phyloP scores from a whole-genome alignment of 2,329 filamentous ascomycete species.

The Aspergillus sp. region DNA sequence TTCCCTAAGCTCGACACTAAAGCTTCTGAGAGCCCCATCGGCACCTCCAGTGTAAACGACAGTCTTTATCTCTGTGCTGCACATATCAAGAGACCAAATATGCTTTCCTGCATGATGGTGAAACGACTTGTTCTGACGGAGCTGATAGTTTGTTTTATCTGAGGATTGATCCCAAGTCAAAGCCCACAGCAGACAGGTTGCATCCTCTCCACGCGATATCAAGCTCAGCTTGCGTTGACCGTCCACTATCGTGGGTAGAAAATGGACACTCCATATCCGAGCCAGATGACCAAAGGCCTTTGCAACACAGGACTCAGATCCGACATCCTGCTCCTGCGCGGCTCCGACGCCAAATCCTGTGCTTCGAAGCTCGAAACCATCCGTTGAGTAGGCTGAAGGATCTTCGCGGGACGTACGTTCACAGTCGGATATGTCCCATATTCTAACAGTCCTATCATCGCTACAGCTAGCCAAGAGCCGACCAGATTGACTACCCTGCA shows the following conservation, averaged over 20 bases:
- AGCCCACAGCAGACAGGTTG: conserved; percentile 69
- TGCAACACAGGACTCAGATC: conserved; percentile 53
- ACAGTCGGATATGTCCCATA: conserved; percentile 75
- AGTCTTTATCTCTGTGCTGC: conserved; percentile 23
- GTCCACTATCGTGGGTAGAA: conserved; percentile 42
- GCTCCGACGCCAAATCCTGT: conserved; percentile 58
- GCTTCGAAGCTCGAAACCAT: conserved; percentile 41
- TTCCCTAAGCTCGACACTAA: conserved; percentile 11
- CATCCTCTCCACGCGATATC: conserved; percentile 81
- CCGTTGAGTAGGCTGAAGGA: conserved; percentile 31
- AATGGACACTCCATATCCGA: conserved; percentile 82
- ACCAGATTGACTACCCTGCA: conserved; percentile 33
- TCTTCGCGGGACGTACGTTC: conserved; percentile 24
- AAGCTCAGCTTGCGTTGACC: conserved; percentile 43
- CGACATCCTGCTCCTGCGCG: conserved; percentile 24
- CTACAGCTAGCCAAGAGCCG: conserved; percentile 86
- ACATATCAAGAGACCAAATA: conserved; percentile 68
- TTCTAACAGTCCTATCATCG: conserved; percentile 81
- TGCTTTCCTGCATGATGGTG: conserved; percentile 79
- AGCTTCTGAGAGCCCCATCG: conserved; percentile 60
- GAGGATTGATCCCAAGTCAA: conserved; percentile 37
- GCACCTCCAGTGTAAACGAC: conserved; percentile 73
- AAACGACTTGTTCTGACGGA: conserved; percentile 48
- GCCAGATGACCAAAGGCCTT: conserved; percentile 81
- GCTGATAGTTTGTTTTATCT: conserved; percentile 12